Percentiles rank a stretch among this genome's conserved stretches.
These are phyloP conservation scores for Tolypocladium sp. DNA, from an alignment of 2,329 filamentous ascomycete species.

Conservation along the genomic window DNA sequence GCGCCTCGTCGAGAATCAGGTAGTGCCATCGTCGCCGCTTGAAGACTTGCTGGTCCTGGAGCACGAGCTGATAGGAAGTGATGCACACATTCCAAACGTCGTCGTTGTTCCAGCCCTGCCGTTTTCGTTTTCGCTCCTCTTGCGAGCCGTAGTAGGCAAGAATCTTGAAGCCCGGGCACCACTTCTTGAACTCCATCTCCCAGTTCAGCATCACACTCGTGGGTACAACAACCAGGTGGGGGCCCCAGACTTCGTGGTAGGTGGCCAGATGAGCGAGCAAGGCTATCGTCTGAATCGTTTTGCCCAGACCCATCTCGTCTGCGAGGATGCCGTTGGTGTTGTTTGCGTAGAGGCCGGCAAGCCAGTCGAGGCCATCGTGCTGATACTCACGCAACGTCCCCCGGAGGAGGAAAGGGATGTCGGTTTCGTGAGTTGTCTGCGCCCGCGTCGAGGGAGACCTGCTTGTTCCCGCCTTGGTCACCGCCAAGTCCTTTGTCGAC, in stretches of 20 bases:
- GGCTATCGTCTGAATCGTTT: constrained; percentile 96
- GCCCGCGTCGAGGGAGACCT: constrained; percentile 23
- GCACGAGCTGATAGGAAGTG: constrained; percentile 91
- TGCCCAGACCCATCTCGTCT: constrained; percentile 97
- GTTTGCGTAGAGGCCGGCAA: constrained; percentile 84
- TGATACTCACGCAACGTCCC: constrained; percentile 93
- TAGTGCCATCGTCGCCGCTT: constrained; percentile 93
- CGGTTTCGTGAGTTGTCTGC: constrained; percentile 47
- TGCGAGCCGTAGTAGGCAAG: constrained; percentile 92
- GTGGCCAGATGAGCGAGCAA: constrained; percentile 87
- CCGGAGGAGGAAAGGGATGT: constrained; percentile 73
- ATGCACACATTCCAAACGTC: constrained; percentile 96
- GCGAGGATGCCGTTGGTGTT: constrained; percentile 93
- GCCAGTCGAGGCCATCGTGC: constrained; percentile 94
- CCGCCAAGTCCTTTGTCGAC: constrained; percentile 25
- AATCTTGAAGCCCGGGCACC: constrained; percentile 96
- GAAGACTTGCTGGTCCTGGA: constrained; percentile 90
- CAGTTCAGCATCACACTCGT: constrained; percentile 99
- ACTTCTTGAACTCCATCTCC: constrained; percentile 99
- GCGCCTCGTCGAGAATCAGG: constrained; percentile 94
- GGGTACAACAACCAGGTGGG: constrained; percentile 90
- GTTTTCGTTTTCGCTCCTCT: constrained; percentile 84
- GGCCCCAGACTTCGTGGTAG: constrained; percentile 85
- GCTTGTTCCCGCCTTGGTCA: constrained; percentile 16
- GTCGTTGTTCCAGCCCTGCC: constrained; percentile 87